Percentiles rank a stretch among this genome's conserved stretches.
Conservation (phyloP, 371 early-diverging fungal genomes). For the Gilbertella persicaria region DNA sequence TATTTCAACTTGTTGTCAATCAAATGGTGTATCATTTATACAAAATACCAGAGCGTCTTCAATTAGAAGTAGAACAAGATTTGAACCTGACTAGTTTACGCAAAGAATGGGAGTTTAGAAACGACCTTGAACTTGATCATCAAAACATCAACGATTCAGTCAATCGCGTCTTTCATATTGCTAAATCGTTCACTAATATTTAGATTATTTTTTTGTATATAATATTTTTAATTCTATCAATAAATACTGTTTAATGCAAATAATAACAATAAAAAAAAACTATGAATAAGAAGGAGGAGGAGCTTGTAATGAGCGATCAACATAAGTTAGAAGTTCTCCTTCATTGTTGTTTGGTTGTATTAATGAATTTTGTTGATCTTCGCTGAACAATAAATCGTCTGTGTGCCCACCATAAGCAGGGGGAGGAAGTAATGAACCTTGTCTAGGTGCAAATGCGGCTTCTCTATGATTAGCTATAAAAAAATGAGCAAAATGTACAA, state of each 20-base stretch:
- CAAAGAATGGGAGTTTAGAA: constrained; percentile 7
- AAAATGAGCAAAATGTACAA: constrained; percentile 17
- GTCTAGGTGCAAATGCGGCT: constrained; percentile 68
- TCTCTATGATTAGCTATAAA: constrained; percentile 70
- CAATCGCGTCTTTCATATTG: background rate
- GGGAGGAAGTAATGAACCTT: constrained; percentile 56
- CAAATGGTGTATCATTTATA: constrained; percentile 42
- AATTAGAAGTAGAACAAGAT: constrained; percentile 39
- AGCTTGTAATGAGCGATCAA: constrained; percentile 2
- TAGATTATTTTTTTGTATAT: background rate
- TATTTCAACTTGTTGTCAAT: constrained; percentile 46
- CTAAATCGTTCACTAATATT: constrained; percentile 2
- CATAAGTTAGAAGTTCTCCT: constrained; percentile 4
- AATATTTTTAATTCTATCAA: background rate
- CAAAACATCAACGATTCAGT: background rate
- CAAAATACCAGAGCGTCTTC: constrained; percentile 32
- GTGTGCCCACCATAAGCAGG: constrained; percentile 57
- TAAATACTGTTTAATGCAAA: background rate
- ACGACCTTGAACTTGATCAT: background rate
- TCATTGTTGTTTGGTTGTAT: background rate
- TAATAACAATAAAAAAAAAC: background rate
- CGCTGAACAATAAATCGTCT: constrained; percentile 47
- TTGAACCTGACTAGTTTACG: constrained; percentile 17
- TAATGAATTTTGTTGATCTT: constrained; percentile 1
- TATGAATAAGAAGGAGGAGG: constrained; percentile 19